A percentile compares a stretch with the other conserved stretches of the same genome.
These are phyloP conservation scores for Penicillium brevicompactum DNA, from an alignment of 2,329 filamentous ascomycete genomes.

Conservation along the genomic window DNA sequence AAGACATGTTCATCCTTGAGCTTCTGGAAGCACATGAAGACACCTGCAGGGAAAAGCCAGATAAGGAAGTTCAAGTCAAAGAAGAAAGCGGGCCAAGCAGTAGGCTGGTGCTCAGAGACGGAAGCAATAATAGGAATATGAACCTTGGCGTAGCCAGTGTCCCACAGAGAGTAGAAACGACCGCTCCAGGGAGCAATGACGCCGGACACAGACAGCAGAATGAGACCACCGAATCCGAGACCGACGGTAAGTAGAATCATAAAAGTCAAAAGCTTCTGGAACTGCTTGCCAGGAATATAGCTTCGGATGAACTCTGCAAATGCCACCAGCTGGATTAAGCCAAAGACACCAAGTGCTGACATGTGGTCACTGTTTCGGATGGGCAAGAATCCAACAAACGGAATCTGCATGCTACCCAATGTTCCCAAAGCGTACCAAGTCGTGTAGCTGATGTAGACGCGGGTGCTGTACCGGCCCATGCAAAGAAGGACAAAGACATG, in stretches of 20 bases:
- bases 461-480: conserved; percentile 94
- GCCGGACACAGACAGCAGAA: conserved; percentile 79
- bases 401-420: conserved; percentile 97
- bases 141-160: conserved; percentile 97
- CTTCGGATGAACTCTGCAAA: conserved; percentile 88
- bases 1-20: conserved; percentile 97
- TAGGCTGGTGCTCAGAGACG: conserved; percentile 99
- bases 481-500: conserved; percentile 91
- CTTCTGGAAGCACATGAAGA: conserved; percentile 96
- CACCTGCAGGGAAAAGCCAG: conserved; percentile 97
- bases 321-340: conserved; percentile 87
- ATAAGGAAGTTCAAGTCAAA: conserved; percentile 98
- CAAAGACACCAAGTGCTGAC: conserved; percentile 93
- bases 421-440: conserved; percentile 98
- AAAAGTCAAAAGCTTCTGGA: conserved; percentile 82
- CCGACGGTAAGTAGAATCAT: conserved; percentile 75
- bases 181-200: conserved; percentile 97
- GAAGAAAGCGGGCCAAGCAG: conserved; percentile 98
- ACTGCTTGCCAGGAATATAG: conserved; percentile 89
- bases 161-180: conserved; percentile 99
- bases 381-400: conserved; percentile 95
- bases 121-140: conserved; percentile 99
- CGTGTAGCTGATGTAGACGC: conserved; percentile 93
- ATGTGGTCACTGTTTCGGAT: conserved; percentile 98
- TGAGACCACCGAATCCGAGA: conserved; percentile 73